Evolutionary conservation across 2,329 filamentous ascomycete genomes (phyloP).

Genomic region (Fusarium chuoi): DNA sequence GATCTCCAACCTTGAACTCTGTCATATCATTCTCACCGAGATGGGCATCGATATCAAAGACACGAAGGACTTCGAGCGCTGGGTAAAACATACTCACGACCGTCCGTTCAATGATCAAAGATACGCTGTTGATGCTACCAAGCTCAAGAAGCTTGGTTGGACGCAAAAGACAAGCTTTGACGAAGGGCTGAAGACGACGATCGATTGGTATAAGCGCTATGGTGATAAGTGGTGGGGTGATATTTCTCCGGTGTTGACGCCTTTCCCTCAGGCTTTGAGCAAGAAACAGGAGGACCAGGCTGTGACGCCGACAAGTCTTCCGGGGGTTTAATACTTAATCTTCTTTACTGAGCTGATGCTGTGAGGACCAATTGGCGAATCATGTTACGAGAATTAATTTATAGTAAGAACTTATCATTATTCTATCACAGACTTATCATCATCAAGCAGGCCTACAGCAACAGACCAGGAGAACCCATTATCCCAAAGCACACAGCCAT

Average conservation of each 20-base stretch:
- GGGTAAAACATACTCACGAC: neutral
- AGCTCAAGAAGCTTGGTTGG: neutral
- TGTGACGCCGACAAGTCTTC: neutral
- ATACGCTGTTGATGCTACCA: neutral
- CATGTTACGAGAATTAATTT: accelerated
- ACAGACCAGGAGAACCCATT: neutral
- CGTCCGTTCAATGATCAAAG: neutral
- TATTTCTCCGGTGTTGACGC: neutral
- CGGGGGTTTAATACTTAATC: neutral
- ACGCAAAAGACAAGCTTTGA: neutral
- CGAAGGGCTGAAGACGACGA: accelerated
- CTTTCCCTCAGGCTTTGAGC: neutral
- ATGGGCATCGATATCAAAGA: neutral
- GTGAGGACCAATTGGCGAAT: too few species aligned
- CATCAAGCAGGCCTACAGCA: neutral
- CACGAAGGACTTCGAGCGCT: neutral
- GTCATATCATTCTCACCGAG: conserved; percentile 44
- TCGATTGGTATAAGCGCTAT: neutral
- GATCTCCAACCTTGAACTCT: conserved; percentile 77
- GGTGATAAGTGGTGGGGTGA: neutral
- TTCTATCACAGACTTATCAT: accelerated
- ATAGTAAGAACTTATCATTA: accelerated
- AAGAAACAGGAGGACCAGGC: neutral
- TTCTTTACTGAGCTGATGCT: neutral
- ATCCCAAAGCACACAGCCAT: neutral